Percentiles rank a stretch among this genome's conserved stretches.
phyloP scores from a whole-genome alignment of 306 rosid species.

The Acacia acuminata region DNA sequence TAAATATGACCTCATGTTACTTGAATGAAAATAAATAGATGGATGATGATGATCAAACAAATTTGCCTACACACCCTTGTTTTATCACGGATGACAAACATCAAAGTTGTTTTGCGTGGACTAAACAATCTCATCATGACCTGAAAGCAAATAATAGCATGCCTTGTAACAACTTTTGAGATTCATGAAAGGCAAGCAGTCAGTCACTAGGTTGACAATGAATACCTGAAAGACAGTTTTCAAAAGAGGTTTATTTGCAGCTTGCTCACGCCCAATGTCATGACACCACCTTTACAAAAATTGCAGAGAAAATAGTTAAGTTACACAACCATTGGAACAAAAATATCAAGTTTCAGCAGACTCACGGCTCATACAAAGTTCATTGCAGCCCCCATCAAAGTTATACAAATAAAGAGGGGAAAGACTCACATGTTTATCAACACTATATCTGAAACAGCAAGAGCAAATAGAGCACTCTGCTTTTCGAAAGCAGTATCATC shows the following conservation, averaged over 20 bases:
- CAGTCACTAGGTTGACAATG: background rate
- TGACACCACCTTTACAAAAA: constrained; percentile 87
- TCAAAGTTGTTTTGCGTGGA: constrained; percentile 85
- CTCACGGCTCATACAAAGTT: background rate
- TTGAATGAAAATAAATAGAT: constrained; percentile 7
- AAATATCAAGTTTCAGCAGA: background rate
- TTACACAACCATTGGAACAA: constrained; percentile 20
- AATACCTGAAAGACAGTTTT: constrained; percentile 94
- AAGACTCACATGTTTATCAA: constrained; percentile 82
- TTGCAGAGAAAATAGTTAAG: constrained; percentile 16
- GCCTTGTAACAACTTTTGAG: constrained; percentile 24
- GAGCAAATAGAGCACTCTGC: constrained; percentile 96
- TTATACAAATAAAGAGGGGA: background rate
- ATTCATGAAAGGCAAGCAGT: constrained; percentile 17
- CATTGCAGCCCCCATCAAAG: background rate
- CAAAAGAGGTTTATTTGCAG: constrained; percentile 92
- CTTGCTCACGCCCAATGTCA: constrained; percentile 98
- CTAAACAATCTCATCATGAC: constrained; percentile 94
- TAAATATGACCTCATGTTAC: constrained; percentile 14
- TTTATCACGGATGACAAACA: constrained; percentile 95
- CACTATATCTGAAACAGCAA: constrained; percentile 91
- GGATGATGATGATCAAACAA: background rate
- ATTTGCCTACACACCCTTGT: constrained; percentile 62
- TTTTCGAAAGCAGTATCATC: constrained; percentile 95
- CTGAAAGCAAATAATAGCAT: constrained; percentile 41